Evolutionary conservation across 306 rosid genomes (phyloP).

Genomic region (Prinsepia uniflora): DNA sequence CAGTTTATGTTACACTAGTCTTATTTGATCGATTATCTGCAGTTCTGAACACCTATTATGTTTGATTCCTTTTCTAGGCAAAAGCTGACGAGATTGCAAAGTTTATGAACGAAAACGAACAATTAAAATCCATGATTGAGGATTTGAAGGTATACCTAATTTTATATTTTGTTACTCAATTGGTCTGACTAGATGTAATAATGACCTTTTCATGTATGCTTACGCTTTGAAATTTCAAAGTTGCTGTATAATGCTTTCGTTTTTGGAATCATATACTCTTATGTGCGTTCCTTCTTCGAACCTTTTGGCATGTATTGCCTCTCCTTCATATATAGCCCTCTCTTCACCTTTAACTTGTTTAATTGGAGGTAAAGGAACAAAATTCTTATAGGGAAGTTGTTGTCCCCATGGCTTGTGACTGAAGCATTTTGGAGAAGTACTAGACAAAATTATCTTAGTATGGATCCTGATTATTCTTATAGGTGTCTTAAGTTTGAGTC

Average conservation of each 20-base stretch:
- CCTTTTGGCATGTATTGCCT: not conserved
- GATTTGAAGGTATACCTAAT: constrained; percentile 66
- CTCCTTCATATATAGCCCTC: not conserved
- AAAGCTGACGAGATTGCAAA: constrained; percentile 97
- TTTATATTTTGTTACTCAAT: not conserved
- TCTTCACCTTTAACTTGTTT: not conserved
- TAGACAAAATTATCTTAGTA: not conserved
- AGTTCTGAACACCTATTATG: not conserved
- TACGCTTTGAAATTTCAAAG: not conserved
- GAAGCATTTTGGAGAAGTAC: not conserved
- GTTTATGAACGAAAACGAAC: constrained; percentile 96
- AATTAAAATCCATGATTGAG: constrained; percentile 60
- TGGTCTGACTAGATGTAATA: constrained; percentile 1
- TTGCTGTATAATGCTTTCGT: constrained; percentile 5
- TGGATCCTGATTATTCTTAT: not conserved
- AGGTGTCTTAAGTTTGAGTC: not conserved
- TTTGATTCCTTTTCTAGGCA: constrained; percentile 47
- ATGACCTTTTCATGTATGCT: not conserved
- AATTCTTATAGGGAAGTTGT: not conserved
- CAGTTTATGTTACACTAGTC: not conserved
- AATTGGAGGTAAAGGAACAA: not conserved
- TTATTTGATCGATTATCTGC: constrained; percentile 9
- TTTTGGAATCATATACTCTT: not conserved
- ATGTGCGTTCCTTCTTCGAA: too few relatives aligned
- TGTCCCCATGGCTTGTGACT: not conserved